A percentile compares a stretch with the other conserved stretches of the same genome.
These are phyloP conservation scores for Hypoxylon sp. DNA, from an alignment of 2,329 filamentous ascomycete genomes.

Conservation along the genomic window DNA sequence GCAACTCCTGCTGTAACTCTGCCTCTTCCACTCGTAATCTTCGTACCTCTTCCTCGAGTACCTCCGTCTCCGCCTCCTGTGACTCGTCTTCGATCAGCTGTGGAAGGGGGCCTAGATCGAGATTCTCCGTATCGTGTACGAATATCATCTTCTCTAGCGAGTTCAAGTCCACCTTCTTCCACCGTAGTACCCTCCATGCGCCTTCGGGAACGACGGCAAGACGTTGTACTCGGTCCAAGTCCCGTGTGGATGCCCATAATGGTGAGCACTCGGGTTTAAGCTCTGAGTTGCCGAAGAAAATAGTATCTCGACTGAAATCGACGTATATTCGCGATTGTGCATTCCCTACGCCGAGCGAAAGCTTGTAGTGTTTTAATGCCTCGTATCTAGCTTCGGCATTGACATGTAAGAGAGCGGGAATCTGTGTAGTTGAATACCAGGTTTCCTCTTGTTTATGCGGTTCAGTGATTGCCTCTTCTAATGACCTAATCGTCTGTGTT, in stretches of 20 bases:
- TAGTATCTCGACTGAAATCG: conserved; percentile 53
- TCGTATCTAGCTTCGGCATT: conserved; percentile 55
- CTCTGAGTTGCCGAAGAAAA: conserved; percentile 54
- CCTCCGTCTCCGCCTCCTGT: conserved; percentile 42
- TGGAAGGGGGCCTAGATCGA: conserved; percentile 47
- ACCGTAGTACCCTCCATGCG: conserved; percentile 53
- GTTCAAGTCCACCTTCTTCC: conserved; percentile 50
- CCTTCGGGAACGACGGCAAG: conserved; percentile 55
- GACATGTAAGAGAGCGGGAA: conserved; percentile 55
- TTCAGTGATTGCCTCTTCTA: conserved; percentile 49
- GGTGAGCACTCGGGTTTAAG: conserved; percentile 50
- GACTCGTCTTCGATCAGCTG: conserved; percentile 51
- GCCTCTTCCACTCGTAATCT: conserved; percentile 42
- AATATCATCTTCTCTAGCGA: conserved; percentile 54
- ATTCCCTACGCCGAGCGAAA: conserved; percentile 50
- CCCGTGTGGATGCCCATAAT: conserved; percentile 51
- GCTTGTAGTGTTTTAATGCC: conserved; percentile 53
- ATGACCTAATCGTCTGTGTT: conserved; percentile 41
- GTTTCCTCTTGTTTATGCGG: conserved; percentile 41
- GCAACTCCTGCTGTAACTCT: conserved; percentile 24
- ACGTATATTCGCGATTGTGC: conserved; percentile 52
- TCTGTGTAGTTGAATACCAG: conserved; percentile 53
- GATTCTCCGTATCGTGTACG: conserved; percentile 51
- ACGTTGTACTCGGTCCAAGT: conserved; percentile 48
- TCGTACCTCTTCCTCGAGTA: conserved; percentile 44